A percentile compares a stretch with the other conserved stretches of the same genome.
phyloP scores from a whole-genome alignment of 2,329 filamentous ascomycete species.

The Dothideomycetes sp. region DNA sequence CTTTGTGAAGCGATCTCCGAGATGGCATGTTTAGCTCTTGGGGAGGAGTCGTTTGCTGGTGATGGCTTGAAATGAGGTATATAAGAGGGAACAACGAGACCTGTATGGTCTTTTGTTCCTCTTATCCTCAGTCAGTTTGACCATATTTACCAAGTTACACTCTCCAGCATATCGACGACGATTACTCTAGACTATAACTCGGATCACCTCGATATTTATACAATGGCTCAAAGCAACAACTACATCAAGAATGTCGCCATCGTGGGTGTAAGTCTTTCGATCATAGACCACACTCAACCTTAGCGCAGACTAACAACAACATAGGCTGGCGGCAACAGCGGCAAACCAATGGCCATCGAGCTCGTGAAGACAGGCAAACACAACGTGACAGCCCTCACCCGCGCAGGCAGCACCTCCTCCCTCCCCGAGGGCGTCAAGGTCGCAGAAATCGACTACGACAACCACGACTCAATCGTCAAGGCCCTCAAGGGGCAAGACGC shows the following conservation, averaged over 20 bases:
- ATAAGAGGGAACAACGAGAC: too few relatives aligned
- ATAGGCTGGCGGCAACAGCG: constrained; percentile 20
- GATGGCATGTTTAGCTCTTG: too few relatives aligned
- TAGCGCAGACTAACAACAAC: background rate
- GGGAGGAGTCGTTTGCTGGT: too few relatives aligned
- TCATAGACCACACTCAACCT: background rate
- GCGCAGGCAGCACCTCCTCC: constrained; percentile 29
- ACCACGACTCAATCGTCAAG: constrained; percentile 13
- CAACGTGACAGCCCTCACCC: constrained; percentile 28
- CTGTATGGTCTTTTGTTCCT: too few relatives aligned
- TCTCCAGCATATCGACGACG: too few relatives aligned
- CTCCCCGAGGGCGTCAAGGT: constrained; percentile 13
- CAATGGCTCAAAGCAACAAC: background rate
- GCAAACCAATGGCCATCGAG: constrained; percentile 20
- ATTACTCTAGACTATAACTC: too few relatives aligned
- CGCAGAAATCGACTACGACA: constrained; percentile 17
- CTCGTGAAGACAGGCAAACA: constrained; percentile 21
- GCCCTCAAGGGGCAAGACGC: constrained; percentile 21
- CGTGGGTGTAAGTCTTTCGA: constrained; percentile 21
- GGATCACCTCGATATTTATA: too few relatives aligned
- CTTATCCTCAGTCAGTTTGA: too few relatives aligned
- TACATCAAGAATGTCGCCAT: constrained; percentile 26
- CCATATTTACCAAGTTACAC: too few relatives aligned
- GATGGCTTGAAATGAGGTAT: too few relatives aligned
- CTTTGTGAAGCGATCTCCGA: too few relatives aligned